These are phyloP conservation scores for Pelargonium cotyledonis DNA, from an alignment of 441 rosid genomes.

Conservation along the genomic window DNA sequence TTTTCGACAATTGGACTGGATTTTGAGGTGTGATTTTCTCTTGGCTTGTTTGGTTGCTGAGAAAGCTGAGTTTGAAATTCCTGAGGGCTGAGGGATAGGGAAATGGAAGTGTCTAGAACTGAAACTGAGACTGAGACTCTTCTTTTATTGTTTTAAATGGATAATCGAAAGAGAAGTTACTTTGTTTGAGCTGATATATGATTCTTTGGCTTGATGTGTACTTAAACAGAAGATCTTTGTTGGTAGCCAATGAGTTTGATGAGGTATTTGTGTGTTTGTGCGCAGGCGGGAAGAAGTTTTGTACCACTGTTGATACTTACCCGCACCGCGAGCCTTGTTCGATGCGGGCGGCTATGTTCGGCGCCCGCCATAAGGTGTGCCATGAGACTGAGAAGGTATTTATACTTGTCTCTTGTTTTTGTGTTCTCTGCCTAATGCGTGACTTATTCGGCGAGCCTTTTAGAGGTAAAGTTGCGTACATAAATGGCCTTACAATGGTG, in stretches of 20 bases:
- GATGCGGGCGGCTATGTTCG: conserved; percentile 91
- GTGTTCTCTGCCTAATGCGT: not conserved
- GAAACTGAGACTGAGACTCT: not conserved
- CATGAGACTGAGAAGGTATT: conserved; percentile 54
- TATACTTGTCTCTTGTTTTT: not conserved
- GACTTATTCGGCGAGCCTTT: not conserved
- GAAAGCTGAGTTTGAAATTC: not conserved
- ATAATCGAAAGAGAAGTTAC: not conserved
- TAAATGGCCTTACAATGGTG: too few species aligned
- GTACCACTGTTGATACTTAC: conserved; percentile 72
- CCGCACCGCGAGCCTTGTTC: conserved; percentile 83
- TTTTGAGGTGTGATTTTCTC: not conserved
- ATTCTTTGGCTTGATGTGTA: not conserved
- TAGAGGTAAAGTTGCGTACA: too few species aligned
- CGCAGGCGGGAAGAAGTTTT: conserved; percentile 76
- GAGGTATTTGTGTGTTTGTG: not conserved
- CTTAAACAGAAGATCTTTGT: not conserved
- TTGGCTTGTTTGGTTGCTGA: conserved; percentile 1
- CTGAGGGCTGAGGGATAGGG: not conserved
- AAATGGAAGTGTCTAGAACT: not conserved
- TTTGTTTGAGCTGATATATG: not conserved
- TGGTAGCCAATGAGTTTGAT: not conserved
- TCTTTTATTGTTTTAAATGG: not conserved
- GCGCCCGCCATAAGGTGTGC: conserved; percentile 64
- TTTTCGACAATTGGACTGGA: not conserved